Evolutionary conservation across 306 rosid genomes (phyloP).

Genomic region (Crataegus laevigata): DNA sequence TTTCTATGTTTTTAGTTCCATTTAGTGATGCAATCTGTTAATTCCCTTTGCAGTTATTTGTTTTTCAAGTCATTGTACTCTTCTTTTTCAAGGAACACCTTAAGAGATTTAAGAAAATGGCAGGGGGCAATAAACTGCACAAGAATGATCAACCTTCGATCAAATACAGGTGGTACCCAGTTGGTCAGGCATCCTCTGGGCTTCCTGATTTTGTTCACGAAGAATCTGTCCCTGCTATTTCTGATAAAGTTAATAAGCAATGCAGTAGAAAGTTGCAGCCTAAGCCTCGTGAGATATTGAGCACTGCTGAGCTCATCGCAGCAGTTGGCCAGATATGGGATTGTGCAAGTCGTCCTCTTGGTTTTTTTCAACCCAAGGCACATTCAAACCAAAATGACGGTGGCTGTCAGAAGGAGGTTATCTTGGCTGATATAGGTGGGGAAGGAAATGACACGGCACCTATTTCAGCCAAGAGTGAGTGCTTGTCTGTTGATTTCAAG

Average conservation of each 20-base stretch:
- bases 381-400: slow-evolving; percentile 23
- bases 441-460: slow-evolving; percentile 27
- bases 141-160: slow-evolving; percentile 47
- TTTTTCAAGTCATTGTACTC: slow-evolving; percentile 24
- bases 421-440: slow-evolving; percentile 23
- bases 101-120: slow-evolving; percentile 41
- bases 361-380: slow-evolving; percentile 29
- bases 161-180: slow-evolving; percentile 41
- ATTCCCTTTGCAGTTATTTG: slow-evolving; percentile 27
- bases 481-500: slow-evolving; percentile 18
- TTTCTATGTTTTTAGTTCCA: slow-evolving; percentile 3
- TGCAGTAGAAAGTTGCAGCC: slow-evolving; percentile 18
- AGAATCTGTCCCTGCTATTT: slow-evolving; percentile 26
- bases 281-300: slow-evolving; percentile 45
- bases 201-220: slow-evolving; percentile 33
- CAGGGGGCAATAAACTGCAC: slow-evolving; percentile 31
- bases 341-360: slow-evolving; percentile 61
- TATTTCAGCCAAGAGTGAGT: slow-evolving; percentile 25
- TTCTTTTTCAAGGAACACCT: slow-evolving; percentile 26
- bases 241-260: slow-evolving; percentile 25
- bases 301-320: slow-evolving; percentile 51
- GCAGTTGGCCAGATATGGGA: slow-evolving; percentile 62
- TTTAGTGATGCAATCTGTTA: slow-evolving; percentile 20
- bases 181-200: slow-evolving; percentile 26
- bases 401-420: slow-evolving; percentile 23